phyloP scores from a whole-genome alignment of 305 asterid genomes.

The Withania somnifera region DNA sequence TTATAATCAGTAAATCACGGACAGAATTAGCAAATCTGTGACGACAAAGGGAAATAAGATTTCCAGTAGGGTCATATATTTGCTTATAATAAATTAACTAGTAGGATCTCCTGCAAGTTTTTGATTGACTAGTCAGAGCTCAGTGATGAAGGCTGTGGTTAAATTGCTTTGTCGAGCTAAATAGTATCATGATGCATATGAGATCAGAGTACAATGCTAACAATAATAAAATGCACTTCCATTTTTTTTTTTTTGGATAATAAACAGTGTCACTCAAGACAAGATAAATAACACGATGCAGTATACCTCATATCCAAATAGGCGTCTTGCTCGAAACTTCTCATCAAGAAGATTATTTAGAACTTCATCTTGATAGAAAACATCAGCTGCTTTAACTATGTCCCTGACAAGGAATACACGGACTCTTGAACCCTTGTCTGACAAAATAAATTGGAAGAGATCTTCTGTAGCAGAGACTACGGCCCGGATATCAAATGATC shows the following conservation, averaged over 20 bases:
- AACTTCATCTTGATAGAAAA: constrained; percentile 51
- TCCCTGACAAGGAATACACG: constrained; percentile 76
- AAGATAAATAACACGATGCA: not conserved
- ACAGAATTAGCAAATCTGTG: not conserved
- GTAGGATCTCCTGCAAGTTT: not conserved
- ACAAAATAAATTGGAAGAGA: constrained; percentile 68
- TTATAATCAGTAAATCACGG: not conserved
- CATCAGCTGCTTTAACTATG: constrained; percentile 57
- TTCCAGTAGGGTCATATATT: not conserved
- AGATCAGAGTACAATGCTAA: not conserved
- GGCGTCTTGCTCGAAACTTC: constrained; percentile 14
- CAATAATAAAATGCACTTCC: not conserved
- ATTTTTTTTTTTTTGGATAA: not conserved
- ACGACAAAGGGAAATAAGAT: not conserved
- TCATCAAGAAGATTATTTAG: constrained; percentile 25
- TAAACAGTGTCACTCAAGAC: not conserved
- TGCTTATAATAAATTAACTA: not conserved
- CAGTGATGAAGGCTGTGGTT: not conserved
- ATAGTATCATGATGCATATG: not conserved
- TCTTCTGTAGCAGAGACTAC: constrained; percentile 93
- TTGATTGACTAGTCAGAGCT: not conserved
- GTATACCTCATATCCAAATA: constrained; percentile 42
- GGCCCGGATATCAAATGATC: constrained; percentile 71
- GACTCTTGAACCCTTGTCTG: constrained; percentile 72
- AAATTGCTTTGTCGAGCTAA: not conserved